phyloP scores from a whole-genome alignment of 225 moss, liverwort and hornwort species.

The Polytrichum commune region DNA sequence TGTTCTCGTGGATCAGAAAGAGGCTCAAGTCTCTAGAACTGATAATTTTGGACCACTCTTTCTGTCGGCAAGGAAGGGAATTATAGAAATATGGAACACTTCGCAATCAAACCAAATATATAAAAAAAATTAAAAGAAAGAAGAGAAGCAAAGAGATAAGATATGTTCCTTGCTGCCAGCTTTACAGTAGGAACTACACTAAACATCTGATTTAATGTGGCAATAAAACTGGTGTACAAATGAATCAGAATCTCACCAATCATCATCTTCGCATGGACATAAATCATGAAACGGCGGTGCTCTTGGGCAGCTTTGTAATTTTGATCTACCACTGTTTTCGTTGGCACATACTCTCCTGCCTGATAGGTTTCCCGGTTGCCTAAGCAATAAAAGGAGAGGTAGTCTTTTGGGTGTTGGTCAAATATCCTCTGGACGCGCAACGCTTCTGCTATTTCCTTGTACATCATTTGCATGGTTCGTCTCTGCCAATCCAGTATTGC shows the following conservation, averaged over 20 bases:
- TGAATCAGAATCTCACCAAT: conserved; percentile 47
- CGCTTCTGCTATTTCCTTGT: conserved; percentile 66
- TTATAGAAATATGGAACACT: too few species aligned
- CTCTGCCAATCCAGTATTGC: conserved; percentile 75
- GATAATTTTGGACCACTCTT: too few species aligned
- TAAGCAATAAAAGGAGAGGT: conserved; percentile 78
- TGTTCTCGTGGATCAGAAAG: too few species aligned
- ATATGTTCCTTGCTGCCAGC: too few species aligned
- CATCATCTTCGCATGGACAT: conserved; percentile 93
- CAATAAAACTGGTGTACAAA: too few species aligned
- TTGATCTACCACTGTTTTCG: conserved; percentile 15
- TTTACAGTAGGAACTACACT: too few species aligned
- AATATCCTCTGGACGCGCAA: conserved; percentile 40
- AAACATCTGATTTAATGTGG: too few species aligned
- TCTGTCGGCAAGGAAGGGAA: too few species aligned
- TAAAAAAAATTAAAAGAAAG: too few species aligned
- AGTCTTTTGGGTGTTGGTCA: conserved; percentile 74
- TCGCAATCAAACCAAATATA: too few species aligned
- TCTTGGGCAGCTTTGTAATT: conserved; percentile 67
- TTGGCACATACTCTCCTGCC: conserved; percentile 53
- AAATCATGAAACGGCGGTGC: conserved; percentile 85
- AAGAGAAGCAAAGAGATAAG: too few species aligned
- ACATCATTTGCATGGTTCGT: conserved; percentile 90
- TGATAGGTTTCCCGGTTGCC: conserved; percentile 64
- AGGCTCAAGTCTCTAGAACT: too few species aligned